Evolutionary conservation across 169 alveolate genomes (phyloP).

Genomic region (Perkinsus marinus): DNA sequence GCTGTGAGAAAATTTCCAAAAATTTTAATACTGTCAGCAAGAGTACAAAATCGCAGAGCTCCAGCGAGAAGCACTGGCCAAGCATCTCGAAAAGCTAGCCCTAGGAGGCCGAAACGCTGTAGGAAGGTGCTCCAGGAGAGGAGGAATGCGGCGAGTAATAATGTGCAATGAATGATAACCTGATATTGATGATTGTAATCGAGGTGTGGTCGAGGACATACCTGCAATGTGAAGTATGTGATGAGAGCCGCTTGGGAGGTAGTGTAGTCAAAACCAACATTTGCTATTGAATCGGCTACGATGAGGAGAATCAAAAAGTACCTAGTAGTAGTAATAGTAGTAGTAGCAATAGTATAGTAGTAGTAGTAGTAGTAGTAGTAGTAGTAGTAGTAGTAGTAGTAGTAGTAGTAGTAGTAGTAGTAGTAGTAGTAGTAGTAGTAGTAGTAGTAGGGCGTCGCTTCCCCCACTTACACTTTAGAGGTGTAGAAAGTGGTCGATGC

Average conservation of each 20-base stretch:
- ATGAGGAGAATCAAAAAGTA: not conserved
- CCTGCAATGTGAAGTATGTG: not conserved
- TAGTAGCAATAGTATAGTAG: too few relatives aligned
- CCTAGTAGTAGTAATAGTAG: too few relatives aligned
- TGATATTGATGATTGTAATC: not conserved
- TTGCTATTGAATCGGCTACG: not conserved
- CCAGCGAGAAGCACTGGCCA: not conserved
- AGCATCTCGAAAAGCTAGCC: not conserved
- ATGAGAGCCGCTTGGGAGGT: not conserved
- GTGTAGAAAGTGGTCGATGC: too few relatives aligned
- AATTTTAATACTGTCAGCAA: not conserved
- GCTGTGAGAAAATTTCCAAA: too few relatives aligned
- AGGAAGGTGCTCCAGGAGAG: not conserved
- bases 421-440: too few relatives aligned
- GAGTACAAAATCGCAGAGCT: not conserved
- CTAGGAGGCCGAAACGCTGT: not conserved
- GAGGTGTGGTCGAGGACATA: not conserved
- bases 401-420: too few relatives aligned
- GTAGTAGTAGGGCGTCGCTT: too few relatives aligned
- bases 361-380: too few relatives aligned
- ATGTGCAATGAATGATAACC: not conserved
- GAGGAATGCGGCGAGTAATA: not conserved
- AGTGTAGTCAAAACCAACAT: not conserved
- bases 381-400: too few relatives aligned
- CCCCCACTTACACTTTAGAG: too few relatives aligned